Evolutionary conservation across 139 green algal species (phyloP).

Genomic region (Zygnema circumcarinatum): DNA sequence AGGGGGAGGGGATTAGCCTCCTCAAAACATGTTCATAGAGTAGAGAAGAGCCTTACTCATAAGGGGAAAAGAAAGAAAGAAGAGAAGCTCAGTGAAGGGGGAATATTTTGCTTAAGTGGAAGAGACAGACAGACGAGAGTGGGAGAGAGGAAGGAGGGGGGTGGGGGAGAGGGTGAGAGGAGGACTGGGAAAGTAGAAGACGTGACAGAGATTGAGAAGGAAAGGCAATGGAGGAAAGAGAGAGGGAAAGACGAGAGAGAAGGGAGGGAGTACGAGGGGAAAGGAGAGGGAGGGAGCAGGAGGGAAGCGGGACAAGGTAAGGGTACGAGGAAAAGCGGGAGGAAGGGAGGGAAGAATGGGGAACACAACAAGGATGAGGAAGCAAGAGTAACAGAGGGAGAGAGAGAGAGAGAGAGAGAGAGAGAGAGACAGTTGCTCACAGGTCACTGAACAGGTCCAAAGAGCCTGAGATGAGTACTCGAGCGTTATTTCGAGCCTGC

Average conservation of each 20-base stretch:
- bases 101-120: too few relatives aligned
- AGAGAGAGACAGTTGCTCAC: background rate
- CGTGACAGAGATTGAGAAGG: too few relatives aligned
- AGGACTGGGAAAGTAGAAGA: too few relatives aligned
- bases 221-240: constrained; percentile 12
- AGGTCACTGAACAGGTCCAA: constrained; percentile 81
- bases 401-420: background rate
- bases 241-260: constrained; percentile 19
- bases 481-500: constrained; percentile 86
- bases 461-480: constrained; percentile 81
- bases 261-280: constrained; percentile 10
- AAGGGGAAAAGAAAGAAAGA: background rate
- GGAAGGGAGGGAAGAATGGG: background rate
- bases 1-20: too few relatives aligned
- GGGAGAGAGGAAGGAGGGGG: too few relatives aligned
- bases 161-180: too few relatives aligned
- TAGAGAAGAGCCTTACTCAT: too few relatives aligned
- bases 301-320: too few relatives aligned
- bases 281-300: background rate
- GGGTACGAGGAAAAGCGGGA: background rate
- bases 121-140: too few relatives aligned
- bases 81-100: too few relatives aligned
- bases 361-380: background rate
- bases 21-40: too few relatives aligned
- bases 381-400: too few relatives aligned